phyloP scores from a whole-genome alignment of 805 yeast species.

The Kuraishia ogatae region DNA sequence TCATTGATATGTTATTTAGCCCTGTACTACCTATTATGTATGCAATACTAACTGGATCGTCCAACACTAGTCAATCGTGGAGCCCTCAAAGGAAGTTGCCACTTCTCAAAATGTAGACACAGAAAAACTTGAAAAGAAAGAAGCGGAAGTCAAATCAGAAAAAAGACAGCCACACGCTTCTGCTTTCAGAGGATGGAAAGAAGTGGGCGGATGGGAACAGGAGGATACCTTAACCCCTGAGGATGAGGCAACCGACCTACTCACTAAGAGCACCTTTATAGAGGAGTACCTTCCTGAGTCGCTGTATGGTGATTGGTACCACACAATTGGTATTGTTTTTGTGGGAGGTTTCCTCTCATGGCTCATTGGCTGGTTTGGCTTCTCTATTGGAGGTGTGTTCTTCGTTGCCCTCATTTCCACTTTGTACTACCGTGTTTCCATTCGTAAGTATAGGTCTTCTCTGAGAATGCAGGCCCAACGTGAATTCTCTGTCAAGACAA shows the following conservation, averaged over 20 bases:
- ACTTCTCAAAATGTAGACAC: neutral
- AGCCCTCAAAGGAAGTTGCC: neutral
- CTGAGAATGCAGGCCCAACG: conserved; percentile 79
- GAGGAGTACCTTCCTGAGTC: conserved; percentile 70
- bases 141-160: neutral
- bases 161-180: conserved; percentile 47
- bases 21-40: no score
- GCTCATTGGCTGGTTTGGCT: conserved; percentile 66
- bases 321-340: conserved; percentile 66
- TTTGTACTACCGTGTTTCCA: conserved; percentile 72
- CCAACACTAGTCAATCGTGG: neutral
- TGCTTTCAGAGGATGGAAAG: conserved; percentile 88
- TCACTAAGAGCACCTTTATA: conserved; percentile 60
- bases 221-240: conserved; percentile 55
- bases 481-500: conserved; percentile 69
- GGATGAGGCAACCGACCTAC: conserved; percentile 66
- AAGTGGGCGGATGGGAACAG: conserved; percentile 81
- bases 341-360: conserved; percentile 68
- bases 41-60: neutral
- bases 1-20: no score
- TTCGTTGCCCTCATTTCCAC: conserved; percentile 56
- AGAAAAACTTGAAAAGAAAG: neutral
- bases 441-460: conserved; percentile 66
- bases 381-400: conserved; percentile 76
- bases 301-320: conserved; percentile 94